phyloP scores from a whole-genome alignment of 2,329 filamentous ascomycete genomes.

The Pseudogymnoascus sp. region DNA sequence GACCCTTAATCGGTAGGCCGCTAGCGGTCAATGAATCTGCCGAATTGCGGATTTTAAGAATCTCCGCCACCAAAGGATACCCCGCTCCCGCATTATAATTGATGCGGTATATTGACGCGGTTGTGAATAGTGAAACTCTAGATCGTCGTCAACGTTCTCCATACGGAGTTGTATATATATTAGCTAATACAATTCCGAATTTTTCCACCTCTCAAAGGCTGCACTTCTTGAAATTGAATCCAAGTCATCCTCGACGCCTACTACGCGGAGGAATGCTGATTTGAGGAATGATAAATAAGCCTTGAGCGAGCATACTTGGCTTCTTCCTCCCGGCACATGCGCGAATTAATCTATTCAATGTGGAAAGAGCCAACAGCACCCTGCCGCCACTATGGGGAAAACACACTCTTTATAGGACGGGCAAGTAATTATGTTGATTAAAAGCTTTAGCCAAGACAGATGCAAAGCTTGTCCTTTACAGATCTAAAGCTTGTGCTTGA shows the following conservation, averaged over 20 bases:
- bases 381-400: background rate
- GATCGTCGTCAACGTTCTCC: background rate
- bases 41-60: background rate
- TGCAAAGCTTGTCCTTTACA: background rate
- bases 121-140: background rate
- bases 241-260: background rate
- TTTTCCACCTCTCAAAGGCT: background rate
- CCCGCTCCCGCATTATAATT: background rate
- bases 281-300: background rate
- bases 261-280: background rate
- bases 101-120: background rate
- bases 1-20: background rate
- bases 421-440: background rate
- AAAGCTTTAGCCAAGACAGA: conserved; percentile 2
- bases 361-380: background rate
- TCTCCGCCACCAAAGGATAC: background rate
- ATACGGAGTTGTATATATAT: background rate
- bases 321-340: background rate
- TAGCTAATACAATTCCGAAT: background rate
- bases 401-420: background rate
- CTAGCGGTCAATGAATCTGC: background rate
- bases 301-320: background rate
- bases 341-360: background rate
- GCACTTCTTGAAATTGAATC: background rate
- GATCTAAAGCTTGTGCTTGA: background rate